These are phyloP conservation scores for Stylonectria norvegica DNA, from an alignment of 2,329 filamentous ascomycete species.

Conservation along the genomic window DNA sequence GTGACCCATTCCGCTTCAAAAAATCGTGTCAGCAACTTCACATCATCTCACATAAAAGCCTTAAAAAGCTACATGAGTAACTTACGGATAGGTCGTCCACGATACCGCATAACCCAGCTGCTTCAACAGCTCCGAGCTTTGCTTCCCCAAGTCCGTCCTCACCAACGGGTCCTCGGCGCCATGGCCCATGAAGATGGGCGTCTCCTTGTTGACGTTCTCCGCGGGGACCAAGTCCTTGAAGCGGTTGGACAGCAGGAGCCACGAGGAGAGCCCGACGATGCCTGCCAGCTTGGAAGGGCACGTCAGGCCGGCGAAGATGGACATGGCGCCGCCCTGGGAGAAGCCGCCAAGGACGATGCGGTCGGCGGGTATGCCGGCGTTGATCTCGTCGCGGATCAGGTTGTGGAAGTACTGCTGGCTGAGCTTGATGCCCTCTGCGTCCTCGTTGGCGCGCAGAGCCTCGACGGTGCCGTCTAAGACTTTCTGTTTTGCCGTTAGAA, in stretches of 20 bases:
- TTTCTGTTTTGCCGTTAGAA: conserved; percentile 23
- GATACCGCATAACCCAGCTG: conserved; percentile 69
- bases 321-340: conserved; percentile 84
- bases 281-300: conserved; percentile 72
- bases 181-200: conserved; percentile 85
- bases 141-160: conserved; percentile 62
- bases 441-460: conserved; percentile 43
- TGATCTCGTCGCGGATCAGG: conserved; percentile 77
- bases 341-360: conserved; percentile 86
- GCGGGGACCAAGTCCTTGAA: conserved; percentile 41
- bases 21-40: conserved; percentile 1
- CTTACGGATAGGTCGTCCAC: conserved; percentile 73
- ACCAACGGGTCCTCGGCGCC: conserved; percentile 77
- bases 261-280: conserved; percentile 80
- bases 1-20: conserved; percentile 63
- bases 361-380: conserved; percentile 73
- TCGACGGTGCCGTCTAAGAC: conserved; percentile 33
- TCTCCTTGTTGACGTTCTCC: conserved; percentile 56
- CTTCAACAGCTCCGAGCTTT: conserved; percentile 64
- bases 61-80: not conserved
- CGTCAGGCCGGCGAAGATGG: conserved; percentile 76
- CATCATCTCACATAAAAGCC: not conserved
- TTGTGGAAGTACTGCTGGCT: conserved; percentile 73
- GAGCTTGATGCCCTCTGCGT: conserved; percentile 70
- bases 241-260: conserved; percentile 62